Evolutionary conservation across 805 yeast species (phyloP).

Genomic region (Myxozyma kluyveri): DNA sequence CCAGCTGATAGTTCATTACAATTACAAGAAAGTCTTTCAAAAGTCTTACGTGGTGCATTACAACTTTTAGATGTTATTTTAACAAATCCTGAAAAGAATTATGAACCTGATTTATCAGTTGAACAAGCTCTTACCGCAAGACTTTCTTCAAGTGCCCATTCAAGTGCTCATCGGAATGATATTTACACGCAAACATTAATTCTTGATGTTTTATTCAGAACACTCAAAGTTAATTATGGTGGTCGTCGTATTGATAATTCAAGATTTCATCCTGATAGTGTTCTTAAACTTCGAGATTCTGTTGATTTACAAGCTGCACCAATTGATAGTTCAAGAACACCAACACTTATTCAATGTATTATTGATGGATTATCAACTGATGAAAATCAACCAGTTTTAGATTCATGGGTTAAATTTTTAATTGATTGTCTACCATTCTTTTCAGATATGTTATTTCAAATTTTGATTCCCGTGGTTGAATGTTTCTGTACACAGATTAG

Average conservation of each 20-base stretch:
- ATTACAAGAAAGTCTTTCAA: slow-evolving; percentile 25
- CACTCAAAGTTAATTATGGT: slow-evolving; percentile 28
- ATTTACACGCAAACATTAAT: slow-evolving; percentile 28
- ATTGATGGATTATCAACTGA: slow-evolving; percentile 50
- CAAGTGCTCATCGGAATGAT: slow-evolving; percentile 23
- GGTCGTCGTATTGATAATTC: slow-evolving; percentile 15
- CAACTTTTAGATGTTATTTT: slow-evolving; percentile 26
- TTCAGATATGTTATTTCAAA: slow-evolving; percentile 53
- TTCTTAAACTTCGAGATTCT: slow-evolving; percentile 27
- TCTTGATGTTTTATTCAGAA: slow-evolving; percentile 25
- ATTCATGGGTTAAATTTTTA: slow-evolving; percentile 51
- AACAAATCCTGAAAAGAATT: slow-evolving; percentile 16
- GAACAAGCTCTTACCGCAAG: slow-evolving; percentile 28
- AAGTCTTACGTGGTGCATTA: slow-evolving; percentile 28
- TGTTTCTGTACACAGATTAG: slow-evolving; percentile 47
- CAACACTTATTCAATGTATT: slow-evolving; percentile 42
- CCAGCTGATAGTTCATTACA: slow-evolving; percentile 27
- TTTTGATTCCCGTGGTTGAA: slow-evolving; percentile 53
- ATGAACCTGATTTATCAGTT: slow-evolving; percentile 22
- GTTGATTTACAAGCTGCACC: slow-evolving; percentile 7
- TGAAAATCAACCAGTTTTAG: slow-evolving; percentile 45
- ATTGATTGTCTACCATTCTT: slow-evolving; percentile 53
- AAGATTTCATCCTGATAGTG: slow-evolving; percentile 22
- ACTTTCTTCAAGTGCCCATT: slow-evolving; percentile 19
- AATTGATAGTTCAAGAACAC: slow-evolving; percentile 3